Evolutionary conservation across 331 rosid species (phyloP).

Genomic region (Ulmus americana): DNA sequence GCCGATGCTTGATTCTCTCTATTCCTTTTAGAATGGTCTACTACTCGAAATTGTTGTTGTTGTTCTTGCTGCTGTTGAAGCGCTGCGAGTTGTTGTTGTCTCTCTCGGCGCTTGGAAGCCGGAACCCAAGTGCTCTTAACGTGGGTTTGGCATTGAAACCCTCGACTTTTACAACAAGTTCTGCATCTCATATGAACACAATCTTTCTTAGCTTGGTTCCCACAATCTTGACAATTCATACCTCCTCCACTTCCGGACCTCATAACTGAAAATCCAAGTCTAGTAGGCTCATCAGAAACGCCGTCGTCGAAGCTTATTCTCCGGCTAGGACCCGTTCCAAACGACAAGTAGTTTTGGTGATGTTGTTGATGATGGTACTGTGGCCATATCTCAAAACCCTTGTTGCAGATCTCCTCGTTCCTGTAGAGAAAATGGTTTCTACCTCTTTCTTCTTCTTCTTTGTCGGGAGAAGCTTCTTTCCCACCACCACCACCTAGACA

Average conservation of each 20-base stretch:
- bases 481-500: slow-evolving; percentile 72
- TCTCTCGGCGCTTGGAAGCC: slow-evolving; percentile 83
- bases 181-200: slow-evolving; percentile 72
- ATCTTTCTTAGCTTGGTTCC: slow-evolving; percentile 91
- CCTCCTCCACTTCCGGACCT: slow-evolving; percentile 45
- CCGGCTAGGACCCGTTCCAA: slow-evolving; percentile 67
- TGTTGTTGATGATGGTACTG: slow-evolving; percentile 22
- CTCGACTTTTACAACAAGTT: slow-evolving; percentile 92
- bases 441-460: slow-evolving; percentile 30
- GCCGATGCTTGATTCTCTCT: slow-evolving; percentile 37
- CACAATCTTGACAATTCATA: slow-evolving; percentile 88
- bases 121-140: slow-evolving; percentile 99
- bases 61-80: slow-evolving; percentile 44
- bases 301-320: slow-evolving; percentile 25
- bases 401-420: slow-evolving; percentile 71
- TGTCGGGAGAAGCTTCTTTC: slow-evolving; percentile 30
- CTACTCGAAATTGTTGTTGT: slow-evolving; percentile 32
- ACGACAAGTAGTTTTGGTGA: slow-evolving; percentile 50
- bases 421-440: slow-evolving; percentile 40
- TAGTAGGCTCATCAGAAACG: slow-evolving; percentile 41
- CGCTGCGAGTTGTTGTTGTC: slow-evolving; percentile 61
- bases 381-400: slow-evolving; percentile 85
- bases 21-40: slow-evolving; percentile 48
- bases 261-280: slow-evolving; percentile 60
- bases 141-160: slow-evolving; percentile 85